These are phyloP conservation scores for Flaveria bidentis DNA, from an alignment of 129 eudicot genomes.

Conservation along the genomic window DNA sequence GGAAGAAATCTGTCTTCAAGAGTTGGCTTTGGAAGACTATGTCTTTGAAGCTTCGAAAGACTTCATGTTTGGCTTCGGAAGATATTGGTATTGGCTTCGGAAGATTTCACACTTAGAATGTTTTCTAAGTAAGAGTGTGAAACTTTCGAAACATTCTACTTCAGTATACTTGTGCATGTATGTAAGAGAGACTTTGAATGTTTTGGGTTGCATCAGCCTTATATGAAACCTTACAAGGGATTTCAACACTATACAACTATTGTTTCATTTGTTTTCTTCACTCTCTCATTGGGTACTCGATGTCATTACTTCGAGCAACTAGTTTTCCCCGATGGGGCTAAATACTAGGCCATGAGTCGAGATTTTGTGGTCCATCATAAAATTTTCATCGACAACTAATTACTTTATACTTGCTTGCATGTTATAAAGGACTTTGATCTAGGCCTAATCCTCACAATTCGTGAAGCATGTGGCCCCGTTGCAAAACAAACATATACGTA, in stretches of 20 bases:
- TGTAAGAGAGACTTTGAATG: no score
- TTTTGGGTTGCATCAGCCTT: no score
- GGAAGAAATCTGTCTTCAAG: no score
- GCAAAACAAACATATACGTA: slow-evolving; percentile 75
- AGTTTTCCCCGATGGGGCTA: slow-evolving; percentile 89
- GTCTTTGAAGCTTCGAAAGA: no score
- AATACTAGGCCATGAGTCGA: slow-evolving; percentile 93
- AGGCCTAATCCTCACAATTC: slow-evolving; percentile 73
- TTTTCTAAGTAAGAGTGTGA: no score
- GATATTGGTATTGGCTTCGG: no score
- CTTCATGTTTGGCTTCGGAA: no score
- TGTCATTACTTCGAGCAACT: slow-evolving; percentile 91
- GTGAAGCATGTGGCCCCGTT: slow-evolving; percentile 69
- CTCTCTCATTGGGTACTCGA: slow-evolving; percentile 90
- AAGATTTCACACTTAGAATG: no score
- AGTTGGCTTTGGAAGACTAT: no score
- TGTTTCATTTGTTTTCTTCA: slow-evolving; percentile 77
- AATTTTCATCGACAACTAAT: slow-evolving; percentile 71
- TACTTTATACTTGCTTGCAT: slow-evolving; percentile 83
- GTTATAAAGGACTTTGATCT: slow-evolving; percentile 86
- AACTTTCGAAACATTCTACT: no score
- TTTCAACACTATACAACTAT: slow-evolving; percentile 81
- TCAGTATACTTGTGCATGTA: no score
- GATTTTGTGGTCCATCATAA: slow-evolving; percentile 92
- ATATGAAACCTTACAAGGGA: no score